Conservation (phyloP, 2,329 filamentous ascomycete species). For the Cladobotryum mycophilum region DNA sequence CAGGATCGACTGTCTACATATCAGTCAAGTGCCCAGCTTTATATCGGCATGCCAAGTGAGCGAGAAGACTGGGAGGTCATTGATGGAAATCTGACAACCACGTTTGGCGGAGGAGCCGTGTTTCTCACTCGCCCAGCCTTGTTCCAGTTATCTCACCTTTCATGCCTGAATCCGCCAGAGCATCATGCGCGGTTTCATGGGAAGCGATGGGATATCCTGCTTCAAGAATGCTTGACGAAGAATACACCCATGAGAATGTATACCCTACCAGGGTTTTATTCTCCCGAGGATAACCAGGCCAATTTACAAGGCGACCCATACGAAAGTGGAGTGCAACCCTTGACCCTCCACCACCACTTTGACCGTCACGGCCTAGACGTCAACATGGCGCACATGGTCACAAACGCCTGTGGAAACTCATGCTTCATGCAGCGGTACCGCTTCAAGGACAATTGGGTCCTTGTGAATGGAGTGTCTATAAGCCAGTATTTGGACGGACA, state of each 20-base stretch:
- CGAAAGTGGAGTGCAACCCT: constrained; percentile 34
- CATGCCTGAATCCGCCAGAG: constrained; percentile 28
- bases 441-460: constrained; percentile 41
- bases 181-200: constrained; percentile 14
- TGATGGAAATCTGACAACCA: constrained; percentile 29
- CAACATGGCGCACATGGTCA: constrained; percentile 36
- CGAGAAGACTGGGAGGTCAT: constrained; percentile 36
- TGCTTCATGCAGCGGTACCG: constrained; percentile 43
- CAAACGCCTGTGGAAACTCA: constrained; percentile 37
- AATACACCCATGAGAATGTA: constrained; percentile 32
- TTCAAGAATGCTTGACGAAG: constrained; percentile 35
- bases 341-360: constrained; percentile 35
- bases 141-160: constrained; percentile 26
- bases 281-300: constrained; percentile 29
- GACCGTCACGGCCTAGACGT: constrained; percentile 33
- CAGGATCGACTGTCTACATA: constrained; percentile 31
- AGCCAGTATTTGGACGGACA: constrained; percentile 32
- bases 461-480: constrained; percentile 42
- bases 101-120: constrained; percentile 39
- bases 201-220: constrained; percentile 34
- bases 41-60: constrained; percentile 40
- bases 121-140: constrained; percentile 34
- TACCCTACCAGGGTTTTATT: constrained; percentile 38
- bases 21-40: constrained; percentile 27
- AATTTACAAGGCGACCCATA: constrained; percentile 25